Base-by-base conservation (phyloP, 371 early-diverging fungal species). In the Gilbertella persicaria region DNA sequence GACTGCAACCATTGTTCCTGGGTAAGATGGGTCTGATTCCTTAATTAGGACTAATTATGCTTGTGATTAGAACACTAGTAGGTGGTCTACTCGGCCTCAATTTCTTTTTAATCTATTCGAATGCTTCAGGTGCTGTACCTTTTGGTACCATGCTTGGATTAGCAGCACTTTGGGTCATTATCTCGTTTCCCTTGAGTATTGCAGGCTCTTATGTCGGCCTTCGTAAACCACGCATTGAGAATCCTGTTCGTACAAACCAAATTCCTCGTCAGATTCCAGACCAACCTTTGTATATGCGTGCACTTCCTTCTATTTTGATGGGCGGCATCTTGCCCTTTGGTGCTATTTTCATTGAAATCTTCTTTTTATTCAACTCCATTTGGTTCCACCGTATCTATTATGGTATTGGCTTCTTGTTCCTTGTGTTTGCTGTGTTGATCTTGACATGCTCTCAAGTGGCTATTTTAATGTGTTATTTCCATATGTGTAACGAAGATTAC, bases 201-300 rank as follows among this genome's bases (percentile, higher is more conserved):
- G 72, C 90, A 41, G 98, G 98, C n/a, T 91, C 96, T 5, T 96
- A 93, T 72, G 80, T 93, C 69, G 98, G 98, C 26, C 93, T 95
- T 77, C 88, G 88, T 56, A 85, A 88, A 45, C 87, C 91, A 25
- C 75, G 77, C 45, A 81, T 95, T 54, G 92, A 94, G 45, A 82
- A 90, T 46, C 98, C 97, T n/a, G 92, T 92, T 9, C 87, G 91
- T 38, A 93, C 94, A 5, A 95, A 93, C 73, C 91, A 93, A 50
- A 95, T 95, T 51, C 97, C 95, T 36, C 83, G 97, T 12, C 94
- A 93, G 58, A 87, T 95, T 28, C 96, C 96, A 1, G 85, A 89
- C 16, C 88, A 88, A 60, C 79, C 90, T 26, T 65, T 76, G 51
- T 94, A 92, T 56, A 71, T 95, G 51, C 81, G 79, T n/a, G 58